Evolutionary conservation across 352 stramenopile species (phyloP).

Genomic region (Chrysophaeum taylorii): DNA sequence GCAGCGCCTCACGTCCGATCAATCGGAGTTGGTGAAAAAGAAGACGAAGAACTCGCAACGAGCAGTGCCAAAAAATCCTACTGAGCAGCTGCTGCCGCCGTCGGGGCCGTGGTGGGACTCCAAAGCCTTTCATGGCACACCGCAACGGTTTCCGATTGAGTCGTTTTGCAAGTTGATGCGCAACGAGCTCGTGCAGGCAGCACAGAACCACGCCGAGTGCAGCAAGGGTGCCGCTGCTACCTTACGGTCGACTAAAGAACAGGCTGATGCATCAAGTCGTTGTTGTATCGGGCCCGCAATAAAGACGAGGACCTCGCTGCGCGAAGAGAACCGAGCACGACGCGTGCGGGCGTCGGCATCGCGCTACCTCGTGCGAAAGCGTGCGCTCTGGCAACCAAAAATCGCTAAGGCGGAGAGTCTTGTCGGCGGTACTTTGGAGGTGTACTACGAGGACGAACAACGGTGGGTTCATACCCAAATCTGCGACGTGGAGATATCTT

Average conservation of each 20-base stretch:
- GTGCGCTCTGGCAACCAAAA: slow-evolving; percentile 15
- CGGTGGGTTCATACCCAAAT: slow-evolving; percentile 19
- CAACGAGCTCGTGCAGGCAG: background rate
- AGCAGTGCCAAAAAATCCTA: background rate
- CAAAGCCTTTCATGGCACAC: slow-evolving; percentile 1
- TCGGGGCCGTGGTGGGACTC: slow-evolving; percentile 15
- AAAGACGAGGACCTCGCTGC: background rate
- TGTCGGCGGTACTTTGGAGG: slow-evolving; percentile 25
- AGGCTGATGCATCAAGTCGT: background rate
- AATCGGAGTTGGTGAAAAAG: too few relatives aligned
- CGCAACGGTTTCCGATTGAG: background rate
- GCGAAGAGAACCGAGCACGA: background rate
- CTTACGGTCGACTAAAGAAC: background rate
- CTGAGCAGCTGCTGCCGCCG: too few relatives aligned
- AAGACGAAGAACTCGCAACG: background rate
- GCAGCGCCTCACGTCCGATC: too few relatives aligned
- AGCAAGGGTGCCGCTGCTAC: slow-evolving; percentile 1
- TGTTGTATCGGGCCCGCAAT: background rate
- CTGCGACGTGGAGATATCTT: background rate
- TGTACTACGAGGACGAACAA: slow-evolving; percentile 22
- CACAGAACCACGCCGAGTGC: background rate
- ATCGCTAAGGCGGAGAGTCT: slow-evolving; percentile 22
- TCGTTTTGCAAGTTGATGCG: background rate
- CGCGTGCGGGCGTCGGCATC: background rate
- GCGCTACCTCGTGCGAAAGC: slow-evolving; percentile 26